Percentiles rank a stretch among this genome's conserved stretches.
phyloP scores from a whole-genome alignment of 768 basidiomycete species.

The Podaxis mareebaensis region DNA sequence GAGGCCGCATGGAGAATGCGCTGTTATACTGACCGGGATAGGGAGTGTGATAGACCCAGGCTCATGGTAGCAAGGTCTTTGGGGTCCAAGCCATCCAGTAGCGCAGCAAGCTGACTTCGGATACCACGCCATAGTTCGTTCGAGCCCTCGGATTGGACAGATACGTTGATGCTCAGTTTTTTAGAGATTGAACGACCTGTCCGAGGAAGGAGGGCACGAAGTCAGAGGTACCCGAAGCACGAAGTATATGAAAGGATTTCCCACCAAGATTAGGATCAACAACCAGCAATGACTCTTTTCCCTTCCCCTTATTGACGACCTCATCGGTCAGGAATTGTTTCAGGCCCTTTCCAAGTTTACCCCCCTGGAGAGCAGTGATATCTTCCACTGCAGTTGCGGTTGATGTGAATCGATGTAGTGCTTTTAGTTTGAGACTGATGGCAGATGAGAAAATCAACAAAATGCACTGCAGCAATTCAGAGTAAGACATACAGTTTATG shows the following conservation, averaged over 20 bases:
- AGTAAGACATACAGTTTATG: constrained; percentile 76
- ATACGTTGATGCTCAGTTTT: constrained; percentile 91
- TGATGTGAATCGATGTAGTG: constrained; percentile 93
- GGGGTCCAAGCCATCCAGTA: constrained; percentile 89
- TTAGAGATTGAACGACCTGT: constrained; percentile 86
- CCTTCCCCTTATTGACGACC: constrained; percentile 86
- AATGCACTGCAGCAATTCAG: not conserved
- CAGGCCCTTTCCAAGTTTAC: constrained; percentile 89
- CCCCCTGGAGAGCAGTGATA: constrained; percentile 87
- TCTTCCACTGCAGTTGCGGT: constrained; percentile 98
- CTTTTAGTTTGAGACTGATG: constrained; percentile 86
- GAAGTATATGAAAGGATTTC: constrained; percentile 26
- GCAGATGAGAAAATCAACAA: constrained; percentile 16
- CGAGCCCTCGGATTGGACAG: constrained; percentile 45
- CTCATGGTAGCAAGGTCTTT: constrained; percentile 98
- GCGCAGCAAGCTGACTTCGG: constrained; percentile 78
- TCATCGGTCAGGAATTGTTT: constrained; percentile 92
- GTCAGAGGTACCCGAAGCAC: constrained; percentile 1
- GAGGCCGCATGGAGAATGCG: not conserved
- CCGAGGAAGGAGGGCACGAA: constrained; percentile 2
- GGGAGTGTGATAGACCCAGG: constrained; percentile 93
- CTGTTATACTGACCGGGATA: constrained; percentile 70
- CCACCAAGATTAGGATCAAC: constrained; percentile 88
- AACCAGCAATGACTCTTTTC: constrained; percentile 82
- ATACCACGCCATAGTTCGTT: constrained; percentile 95